phyloP scores from a whole-genome alignment of 2,329 filamentous ascomycete species.

The Bipolaris oryzae region DNA sequence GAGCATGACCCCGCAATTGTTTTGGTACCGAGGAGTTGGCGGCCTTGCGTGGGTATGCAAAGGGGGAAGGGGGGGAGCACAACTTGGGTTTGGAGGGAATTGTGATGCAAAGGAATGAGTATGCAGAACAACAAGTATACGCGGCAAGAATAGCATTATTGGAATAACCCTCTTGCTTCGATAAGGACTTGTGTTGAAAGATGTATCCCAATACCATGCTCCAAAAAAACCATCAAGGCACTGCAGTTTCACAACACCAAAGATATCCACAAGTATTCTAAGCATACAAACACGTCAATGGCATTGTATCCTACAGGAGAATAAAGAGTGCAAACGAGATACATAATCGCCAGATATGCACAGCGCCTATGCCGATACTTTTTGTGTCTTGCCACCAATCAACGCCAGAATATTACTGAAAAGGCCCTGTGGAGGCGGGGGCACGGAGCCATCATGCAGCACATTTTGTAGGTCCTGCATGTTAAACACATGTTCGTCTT shows the following conservation, averaged over 20 bases:
- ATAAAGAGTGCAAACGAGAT: neutral
- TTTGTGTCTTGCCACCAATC: slow-evolving; percentile 21
- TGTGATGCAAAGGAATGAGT: no score
- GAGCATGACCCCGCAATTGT: neutral
- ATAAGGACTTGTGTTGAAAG: no score
- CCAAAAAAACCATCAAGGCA: neutral
- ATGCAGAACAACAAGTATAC: no score
- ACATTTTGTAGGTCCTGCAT: slow-evolving; percentile 25
- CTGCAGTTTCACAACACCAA: neutral
- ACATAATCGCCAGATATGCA: neutral
- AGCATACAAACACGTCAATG: neutral
- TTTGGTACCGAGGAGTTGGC: neutral
- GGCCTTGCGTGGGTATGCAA: no score
- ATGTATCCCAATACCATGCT: no score
- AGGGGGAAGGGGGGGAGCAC: no score
- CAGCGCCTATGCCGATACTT: slow-evolving; percentile 17
- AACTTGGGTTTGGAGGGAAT: no score
- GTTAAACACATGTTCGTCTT: slow-evolving; percentile 22
- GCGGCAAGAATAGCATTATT: no score
- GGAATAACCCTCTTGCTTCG: no score
- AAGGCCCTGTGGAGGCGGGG: slow-evolving; percentile 23
- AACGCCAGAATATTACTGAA: slow-evolving; percentile 24
- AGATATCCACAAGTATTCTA: neutral
- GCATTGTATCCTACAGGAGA: neutral
- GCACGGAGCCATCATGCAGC: slow-evolving; percentile 23